A percentile compares a stretch with the other conserved stretches of the same genome.
phyloP scores from a whole-genome alignment of 768 basidiomycete species.

The Boletus vermiculosoides region DNA sequence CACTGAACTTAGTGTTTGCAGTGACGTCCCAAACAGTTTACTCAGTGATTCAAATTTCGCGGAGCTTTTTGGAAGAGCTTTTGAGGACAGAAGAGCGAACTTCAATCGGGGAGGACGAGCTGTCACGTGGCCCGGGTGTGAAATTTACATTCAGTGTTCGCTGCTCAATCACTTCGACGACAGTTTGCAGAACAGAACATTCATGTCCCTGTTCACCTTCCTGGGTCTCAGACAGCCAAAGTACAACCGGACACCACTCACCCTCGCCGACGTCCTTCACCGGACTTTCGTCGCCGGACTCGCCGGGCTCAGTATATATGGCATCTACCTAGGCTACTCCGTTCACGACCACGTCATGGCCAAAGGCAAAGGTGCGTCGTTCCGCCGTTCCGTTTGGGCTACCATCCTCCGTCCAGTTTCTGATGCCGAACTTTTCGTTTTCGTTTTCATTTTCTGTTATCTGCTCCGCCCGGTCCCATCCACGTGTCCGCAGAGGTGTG shows the following conservation, averaged over 20 bases:
- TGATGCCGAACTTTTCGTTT: background rate
- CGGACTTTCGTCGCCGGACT: conserved; percentile 33
- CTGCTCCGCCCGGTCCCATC: background rate
- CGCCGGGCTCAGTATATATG: conserved; percentile 28
- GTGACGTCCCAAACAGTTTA: too few species aligned
- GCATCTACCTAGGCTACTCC: conserved; percentile 33
- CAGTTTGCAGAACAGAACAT: background rate
- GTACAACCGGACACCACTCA: conserved; percentile 23
- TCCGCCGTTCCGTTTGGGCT: background rate
- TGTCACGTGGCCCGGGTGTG: conserved; percentile 4
- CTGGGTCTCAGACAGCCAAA: conserved; percentile 26
- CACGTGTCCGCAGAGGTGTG: conserved; percentile 20
- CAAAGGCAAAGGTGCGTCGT: conserved; percentile 33
- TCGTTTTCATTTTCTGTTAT: background rate
- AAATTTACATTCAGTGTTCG: background rate
- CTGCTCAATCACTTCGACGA: background rate
- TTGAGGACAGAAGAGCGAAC: too few species aligned
- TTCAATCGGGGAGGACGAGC: background rate
- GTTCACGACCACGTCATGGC: conserved; percentile 32
- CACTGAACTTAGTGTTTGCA: too few species aligned
- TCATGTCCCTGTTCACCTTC: conserved; percentile 31
- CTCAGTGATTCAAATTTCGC: too few species aligned
- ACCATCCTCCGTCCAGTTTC: background rate
- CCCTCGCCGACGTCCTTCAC: conserved; percentile 31
- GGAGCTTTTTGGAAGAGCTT: too few species aligned